Evolutionary conservation across 1,284 basidiomycete species (phyloP).

Genomic region (Papiliotrema terrestris): DNA sequence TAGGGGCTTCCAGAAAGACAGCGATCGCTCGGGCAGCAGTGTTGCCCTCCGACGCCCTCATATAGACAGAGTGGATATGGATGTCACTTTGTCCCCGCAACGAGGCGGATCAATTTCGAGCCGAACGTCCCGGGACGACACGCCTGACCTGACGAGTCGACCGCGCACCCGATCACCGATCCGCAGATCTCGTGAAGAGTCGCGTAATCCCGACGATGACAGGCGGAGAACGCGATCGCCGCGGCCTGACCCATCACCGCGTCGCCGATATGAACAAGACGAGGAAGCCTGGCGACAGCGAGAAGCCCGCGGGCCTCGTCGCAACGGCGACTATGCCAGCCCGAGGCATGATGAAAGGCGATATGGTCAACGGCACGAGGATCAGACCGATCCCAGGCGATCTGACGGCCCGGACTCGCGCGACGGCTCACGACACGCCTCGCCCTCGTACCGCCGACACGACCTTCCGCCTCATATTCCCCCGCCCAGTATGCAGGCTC

Average conservation of each 20-base stretch:
- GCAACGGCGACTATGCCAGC: not conserved
- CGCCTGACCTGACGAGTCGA: too few species aligned
- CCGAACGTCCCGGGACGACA: too few species aligned
- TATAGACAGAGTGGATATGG: too few species aligned
- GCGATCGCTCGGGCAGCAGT: too few species aligned
- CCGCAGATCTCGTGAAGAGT: too few species aligned
- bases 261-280: not conserved
- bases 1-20: not conserved
- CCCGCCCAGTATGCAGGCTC: too few species aligned
- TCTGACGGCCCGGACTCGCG: not conserved
- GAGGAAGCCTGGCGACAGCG: not conserved
- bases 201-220: too few species aligned
- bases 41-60: too few species aligned
- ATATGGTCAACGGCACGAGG: not conserved
- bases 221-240: too few species aligned
- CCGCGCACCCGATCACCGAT: too few species aligned
- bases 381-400: not conserved
- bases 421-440: slow-evolving; percentile 3
- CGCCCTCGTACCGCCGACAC: slow-evolving; percentile 8
- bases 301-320: not conserved
- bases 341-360: not conserved
- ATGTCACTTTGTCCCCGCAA: too few species aligned
- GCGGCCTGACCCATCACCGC: not conserved
- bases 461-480: not conserved
- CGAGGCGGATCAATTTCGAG: too few species aligned